phyloP scores from a whole-genome alignment of 192 early-diverging fungal genomes.

The Dimargaris cristalligena region DNA sequence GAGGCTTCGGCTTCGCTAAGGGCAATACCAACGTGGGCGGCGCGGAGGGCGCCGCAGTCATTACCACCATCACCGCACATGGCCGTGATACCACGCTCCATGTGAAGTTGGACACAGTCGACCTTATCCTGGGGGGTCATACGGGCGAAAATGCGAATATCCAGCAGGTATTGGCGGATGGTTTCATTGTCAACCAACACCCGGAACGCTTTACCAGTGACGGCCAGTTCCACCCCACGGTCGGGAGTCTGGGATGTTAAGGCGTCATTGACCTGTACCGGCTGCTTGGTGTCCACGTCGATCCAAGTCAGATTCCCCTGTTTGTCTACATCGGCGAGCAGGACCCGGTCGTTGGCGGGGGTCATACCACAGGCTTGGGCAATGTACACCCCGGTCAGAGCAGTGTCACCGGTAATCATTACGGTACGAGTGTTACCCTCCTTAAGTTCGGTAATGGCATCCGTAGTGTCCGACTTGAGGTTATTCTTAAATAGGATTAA shows the following conservation, averaged over 20 bases:
- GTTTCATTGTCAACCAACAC: slow-evolving; percentile 23
- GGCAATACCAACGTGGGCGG: slow-evolving; percentile 63
- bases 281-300: slow-evolving; percentile 33
- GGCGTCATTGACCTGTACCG: slow-evolving; percentile 19
- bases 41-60: slow-evolving; percentile 67
- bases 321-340: slow-evolving; percentile 35
- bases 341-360: slow-evolving; percentile 16
- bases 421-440: slow-evolving; percentile 50
- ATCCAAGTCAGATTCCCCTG: slow-evolving; percentile 31
- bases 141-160: slow-evolving; percentile 59
- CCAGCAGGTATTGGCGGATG: slow-evolving; percentile 36
- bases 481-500: slow-evolving; percentile 64
- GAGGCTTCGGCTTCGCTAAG: slow-evolving; percentile 64
- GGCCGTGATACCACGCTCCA: slow-evolving; percentile 54
- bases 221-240: slow-evolving; percentile 41
- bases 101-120: slow-evolving; percentile 52
- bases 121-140: slow-evolving; percentile 68
- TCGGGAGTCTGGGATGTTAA: slow-evolving; percentile 15
- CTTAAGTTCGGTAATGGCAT: slow-evolving; percentile 50
- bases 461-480: slow-evolving; percentile 51
- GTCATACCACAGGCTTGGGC: slow-evolving; percentile 39
- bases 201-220: slow-evolving; percentile 53
- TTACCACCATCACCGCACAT: slow-evolving; percentile 84
- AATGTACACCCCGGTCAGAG: slow-evolving; percentile 57
- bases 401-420: slow-evolving; percentile 76